Evolutionary conservation across 2,329 filamentous ascomycete species (phyloP).

Genomic region (Pyrenochaeta sp.): DNA sequence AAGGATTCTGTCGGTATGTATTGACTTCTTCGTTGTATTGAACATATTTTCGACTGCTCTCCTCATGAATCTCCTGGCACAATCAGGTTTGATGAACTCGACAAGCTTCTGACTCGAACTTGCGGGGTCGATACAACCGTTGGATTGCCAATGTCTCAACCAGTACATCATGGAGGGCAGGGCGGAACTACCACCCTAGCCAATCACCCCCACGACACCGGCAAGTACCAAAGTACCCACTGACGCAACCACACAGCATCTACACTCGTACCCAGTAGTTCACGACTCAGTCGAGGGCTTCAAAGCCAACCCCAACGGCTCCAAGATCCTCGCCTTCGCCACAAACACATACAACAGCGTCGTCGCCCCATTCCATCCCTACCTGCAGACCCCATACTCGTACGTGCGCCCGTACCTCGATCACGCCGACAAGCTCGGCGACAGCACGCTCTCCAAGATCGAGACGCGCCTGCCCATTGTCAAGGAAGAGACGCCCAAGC

Average conservation of each 20-base stretch:
- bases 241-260: conserved; percentile 65
- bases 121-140: conserved; percentile 6
- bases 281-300: conserved; percentile 79
- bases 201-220: conserved; percentile 13
- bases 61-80: not conserved
- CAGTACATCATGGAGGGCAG: too few species aligned
- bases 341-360: conserved; percentile 78
- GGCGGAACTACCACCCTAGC: conserved; percentile 7
- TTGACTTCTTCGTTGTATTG: not conserved
- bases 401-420: conserved; percentile 85
- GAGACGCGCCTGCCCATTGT: conserved; percentile 52
- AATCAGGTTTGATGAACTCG: not conserved
- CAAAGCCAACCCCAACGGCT: conserved; percentile 82
- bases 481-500: conserved; percentile 57
- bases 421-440: conserved; percentile 71
- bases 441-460: conserved; percentile 45
- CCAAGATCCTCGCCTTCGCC: conserved; percentile 79
- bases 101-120: not conserved
- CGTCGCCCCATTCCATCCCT: conserved; percentile 79
- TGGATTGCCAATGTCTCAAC: too few species aligned
- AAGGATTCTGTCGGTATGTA: conserved; percentile 49
- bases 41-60: not conserved
- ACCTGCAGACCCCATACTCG: conserved; percentile 78
- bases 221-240: conserved; percentile 7
- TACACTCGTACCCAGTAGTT: conserved; percentile 83